Evolutionary conservation across 106 monocot genomes (phyloP).

Genomic region (Alisma plantagoaquatica): DNA sequence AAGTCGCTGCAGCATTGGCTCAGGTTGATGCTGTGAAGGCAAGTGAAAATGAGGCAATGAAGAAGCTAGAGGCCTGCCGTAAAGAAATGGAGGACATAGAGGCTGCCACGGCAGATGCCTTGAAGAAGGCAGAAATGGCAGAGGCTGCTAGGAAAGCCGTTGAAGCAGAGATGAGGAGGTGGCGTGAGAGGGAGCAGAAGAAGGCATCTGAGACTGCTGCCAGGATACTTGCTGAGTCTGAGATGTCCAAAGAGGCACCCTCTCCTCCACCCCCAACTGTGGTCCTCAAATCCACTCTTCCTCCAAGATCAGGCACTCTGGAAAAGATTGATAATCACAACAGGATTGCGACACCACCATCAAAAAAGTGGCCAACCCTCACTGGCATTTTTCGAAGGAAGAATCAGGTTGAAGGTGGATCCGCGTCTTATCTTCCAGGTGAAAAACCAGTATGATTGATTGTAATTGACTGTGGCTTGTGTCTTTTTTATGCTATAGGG

Average conservation of each 20-base stretch:
- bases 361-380: constrained; percentile 23
- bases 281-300: too few species aligned
- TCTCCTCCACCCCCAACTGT: constrained; percentile 10
- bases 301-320: too few species aligned
- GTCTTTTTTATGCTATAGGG: too few species aligned
- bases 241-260: constrained; percentile 9
- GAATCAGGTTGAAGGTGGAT: constrained; percentile 24
- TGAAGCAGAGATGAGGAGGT: constrained; percentile 57
- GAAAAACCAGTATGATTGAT: constrained; percentile 26
- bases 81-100: constrained; percentile 66
- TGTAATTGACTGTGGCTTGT: too few species aligned
- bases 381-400: constrained; percentile 39
- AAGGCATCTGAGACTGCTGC: constrained; percentile 30
- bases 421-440: constrained; percentile 35
- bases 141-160: constrained; percentile 67
- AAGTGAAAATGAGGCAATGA: constrained; percentile 53
- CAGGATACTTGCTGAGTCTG: constrained; percentile 14
- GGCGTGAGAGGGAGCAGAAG: constrained; percentile 63
- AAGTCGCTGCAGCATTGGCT: constrained; percentile 53
- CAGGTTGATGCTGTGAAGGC: constrained; percentile 61
- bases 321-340: too few species aligned
- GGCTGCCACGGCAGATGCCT: constrained; percentile 40
- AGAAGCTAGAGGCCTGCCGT: constrained; percentile 35
- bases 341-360: too few species aligned
- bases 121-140: constrained; percentile 61